These are phyloP conservation scores for Daldinia vernicosa DNA, from an alignment of 495 filamentous ascomycete genomes.

Conservation along the genomic window DNA sequence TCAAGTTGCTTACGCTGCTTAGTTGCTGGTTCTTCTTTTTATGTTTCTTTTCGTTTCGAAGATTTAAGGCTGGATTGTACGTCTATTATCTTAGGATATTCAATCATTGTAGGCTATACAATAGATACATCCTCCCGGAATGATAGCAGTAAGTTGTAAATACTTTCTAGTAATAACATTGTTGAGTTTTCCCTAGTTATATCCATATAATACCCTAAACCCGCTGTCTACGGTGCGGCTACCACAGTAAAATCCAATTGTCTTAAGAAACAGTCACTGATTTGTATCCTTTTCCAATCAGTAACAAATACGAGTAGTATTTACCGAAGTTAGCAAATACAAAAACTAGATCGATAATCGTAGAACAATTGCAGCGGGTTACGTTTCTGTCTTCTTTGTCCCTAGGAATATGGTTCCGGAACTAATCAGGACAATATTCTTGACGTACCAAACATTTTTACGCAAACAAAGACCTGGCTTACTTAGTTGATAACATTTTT, in stretches of 20 bases:
- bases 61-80: too few species aligned
- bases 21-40: too few species aligned
- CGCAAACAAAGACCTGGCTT: background rate
- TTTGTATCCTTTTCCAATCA: background rate
- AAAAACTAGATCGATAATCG: background rate
- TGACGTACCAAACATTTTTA: background rate
- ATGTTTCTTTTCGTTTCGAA: too few species aligned
- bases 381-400: background rate
- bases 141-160: too few species aligned
- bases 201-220: background rate
- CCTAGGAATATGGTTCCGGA: background rate
- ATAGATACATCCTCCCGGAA: too few species aligned
- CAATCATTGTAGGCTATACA: too few species aligned
- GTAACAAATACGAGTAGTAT: background rate
- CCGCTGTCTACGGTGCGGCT: background rate
- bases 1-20: background rate
- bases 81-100: too few species aligned
- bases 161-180: too few species aligned
- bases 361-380: background rate
- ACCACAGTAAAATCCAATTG: background rate
- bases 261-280: background rate
- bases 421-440: background rate
- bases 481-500: background rate
- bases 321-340: background rate
- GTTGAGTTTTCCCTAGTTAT: too few species aligned